These are phyloP conservation scores for Noccaea caerulescens DNA, from an alignment of 345 rosid genomes.

Conservation along the genomic window DNA sequence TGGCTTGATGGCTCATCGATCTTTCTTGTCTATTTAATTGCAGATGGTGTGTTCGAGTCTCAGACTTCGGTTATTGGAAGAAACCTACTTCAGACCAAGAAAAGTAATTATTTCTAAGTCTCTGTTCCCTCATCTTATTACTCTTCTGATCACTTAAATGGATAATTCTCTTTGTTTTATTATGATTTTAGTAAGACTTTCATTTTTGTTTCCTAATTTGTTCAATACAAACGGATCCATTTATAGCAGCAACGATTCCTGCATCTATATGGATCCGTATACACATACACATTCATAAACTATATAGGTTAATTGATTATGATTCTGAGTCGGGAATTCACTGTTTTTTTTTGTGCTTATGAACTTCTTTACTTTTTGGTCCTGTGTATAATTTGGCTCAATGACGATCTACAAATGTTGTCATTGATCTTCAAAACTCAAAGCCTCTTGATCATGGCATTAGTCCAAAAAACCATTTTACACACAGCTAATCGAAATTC, in stretches of 20 bases:
- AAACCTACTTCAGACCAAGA: constrained; percentile 75
- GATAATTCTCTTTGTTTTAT: neutral
- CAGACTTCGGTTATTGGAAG: constrained; percentile 52
- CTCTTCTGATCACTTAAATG: neutral
- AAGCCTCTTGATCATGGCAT: neutral
- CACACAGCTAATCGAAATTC: neutral
- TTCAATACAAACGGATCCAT: constrained; percentile 22
- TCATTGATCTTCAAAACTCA: neutral
- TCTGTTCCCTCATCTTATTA: constrained; percentile 4
- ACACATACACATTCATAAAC: neutral
- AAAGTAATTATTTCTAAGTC: constrained; percentile 44
- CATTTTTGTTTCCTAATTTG: neutral
- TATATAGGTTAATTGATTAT: constrained; percentile 1
- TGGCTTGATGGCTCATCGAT: neutral
- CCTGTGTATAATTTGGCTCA: neutral
- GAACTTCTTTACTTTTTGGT: constrained; percentile 1
- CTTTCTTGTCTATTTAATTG: constrained; percentile 27
- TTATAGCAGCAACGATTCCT: neutral
- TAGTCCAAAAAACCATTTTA: neutral
- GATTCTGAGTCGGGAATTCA: neutral
- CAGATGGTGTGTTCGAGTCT: constrained; percentile 62
- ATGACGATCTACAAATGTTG: constrained; percentile 5
- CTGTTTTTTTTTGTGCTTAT: neutral
- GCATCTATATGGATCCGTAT: constrained; percentile 1
- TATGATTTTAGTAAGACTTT: constrained; percentile 9